phyloP scores from a whole-genome alignment of 352 stramenopile species.

The Phytophthora europaea region DNA sequence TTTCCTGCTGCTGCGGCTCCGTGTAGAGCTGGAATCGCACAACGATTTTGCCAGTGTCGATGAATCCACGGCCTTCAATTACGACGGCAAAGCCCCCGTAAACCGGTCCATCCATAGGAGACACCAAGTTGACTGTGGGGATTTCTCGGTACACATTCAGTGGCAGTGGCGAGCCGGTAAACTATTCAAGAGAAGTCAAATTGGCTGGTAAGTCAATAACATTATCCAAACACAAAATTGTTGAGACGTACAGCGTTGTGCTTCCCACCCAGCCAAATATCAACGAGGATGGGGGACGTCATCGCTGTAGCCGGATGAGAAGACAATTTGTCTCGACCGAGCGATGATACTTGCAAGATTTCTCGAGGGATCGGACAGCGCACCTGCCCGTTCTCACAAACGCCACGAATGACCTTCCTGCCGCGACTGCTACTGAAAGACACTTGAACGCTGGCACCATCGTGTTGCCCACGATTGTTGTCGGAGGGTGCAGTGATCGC shows the following conservation, averaged over 20 bases:
- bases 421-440: conserved; percentile 46
- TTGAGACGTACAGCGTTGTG: conserved; percentile 55
- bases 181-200: conserved; percentile 51
- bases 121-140: conserved; percentile 47
- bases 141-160: conserved; percentile 66
- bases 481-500: conserved; percentile 5
- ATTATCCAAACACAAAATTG: neutral
- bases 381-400: conserved; percentile 51
- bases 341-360: conserved; percentile 15
- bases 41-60: conserved; percentile 68
- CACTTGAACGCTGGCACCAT: conserved; percentile 45
- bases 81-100: conserved; percentile 75
- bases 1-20: conserved; percentile 16
- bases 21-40: conserved; percentile 71
- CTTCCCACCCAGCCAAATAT: conserved; percentile 69
- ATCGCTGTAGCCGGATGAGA: neutral
- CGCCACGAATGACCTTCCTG: conserved; percentile 32
- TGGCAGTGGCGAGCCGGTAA: conserved; percentile 57
- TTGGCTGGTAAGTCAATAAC: no score
- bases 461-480: conserved; percentile 15
- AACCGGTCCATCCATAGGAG: conserved; percentile 80
- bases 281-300: conserved; percentile 53
- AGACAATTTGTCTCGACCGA: conserved; percentile 14
- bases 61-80: conserved; percentile 69
- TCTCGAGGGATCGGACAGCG: conserved; percentile 49